phyloP scores from a whole-genome alignment of 768 basidiomycete genomes.

The Hygrocybe coccinea region DNA sequence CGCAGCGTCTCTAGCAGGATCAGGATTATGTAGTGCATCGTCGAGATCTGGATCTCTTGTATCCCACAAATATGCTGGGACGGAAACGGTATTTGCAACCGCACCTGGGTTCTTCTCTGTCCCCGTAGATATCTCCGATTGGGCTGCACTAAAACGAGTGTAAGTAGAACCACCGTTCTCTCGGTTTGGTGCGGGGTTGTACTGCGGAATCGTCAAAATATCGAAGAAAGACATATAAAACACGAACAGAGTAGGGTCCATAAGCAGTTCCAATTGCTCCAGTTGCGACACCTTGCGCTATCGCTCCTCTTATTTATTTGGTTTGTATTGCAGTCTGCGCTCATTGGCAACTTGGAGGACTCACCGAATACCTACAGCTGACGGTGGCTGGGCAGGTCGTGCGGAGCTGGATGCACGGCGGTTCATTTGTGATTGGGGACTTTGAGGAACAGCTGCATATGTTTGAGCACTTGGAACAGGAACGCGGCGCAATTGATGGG shows the following conservation, averaged over 20 bases:
- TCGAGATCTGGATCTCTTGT: conserved; percentile 77
- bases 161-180: conserved; percentile 43
- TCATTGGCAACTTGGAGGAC: no score
- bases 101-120: conserved; percentile 28
- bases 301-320: conserved; percentile 55
- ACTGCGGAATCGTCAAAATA: conserved; percentile 36
- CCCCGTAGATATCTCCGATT: conserved; percentile 36
- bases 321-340: no score
- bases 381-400: conserved; percentile 21
- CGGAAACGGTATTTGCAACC: conserved; percentile 50
- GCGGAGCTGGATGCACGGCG: conserved; percentile 24
- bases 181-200: conserved; percentile 47
- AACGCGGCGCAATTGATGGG: conserved; percentile 26
- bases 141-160: conserved; percentile 53
- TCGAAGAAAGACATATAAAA: conserved; percentile 5
- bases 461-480: conserved; percentile 47
- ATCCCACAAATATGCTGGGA: conserved; percentile 75
- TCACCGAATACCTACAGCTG: conserved; percentile 23
- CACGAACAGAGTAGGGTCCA: conserved; percentile 80
- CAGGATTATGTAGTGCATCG: conserved; percentile 86
- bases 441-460: conserved; percentile 67
- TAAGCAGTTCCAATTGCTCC: conserved; percentile 76
- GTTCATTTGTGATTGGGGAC: conserved; percentile 37
- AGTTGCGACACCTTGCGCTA: conserved; percentile 74
- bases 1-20: conserved; percentile 63